These are phyloP conservation scores for Gaertneriomyces semiglobifer DNA, from an alignment of 192 early-diverging fungal genomes.

Conservation along the genomic window DNA sequence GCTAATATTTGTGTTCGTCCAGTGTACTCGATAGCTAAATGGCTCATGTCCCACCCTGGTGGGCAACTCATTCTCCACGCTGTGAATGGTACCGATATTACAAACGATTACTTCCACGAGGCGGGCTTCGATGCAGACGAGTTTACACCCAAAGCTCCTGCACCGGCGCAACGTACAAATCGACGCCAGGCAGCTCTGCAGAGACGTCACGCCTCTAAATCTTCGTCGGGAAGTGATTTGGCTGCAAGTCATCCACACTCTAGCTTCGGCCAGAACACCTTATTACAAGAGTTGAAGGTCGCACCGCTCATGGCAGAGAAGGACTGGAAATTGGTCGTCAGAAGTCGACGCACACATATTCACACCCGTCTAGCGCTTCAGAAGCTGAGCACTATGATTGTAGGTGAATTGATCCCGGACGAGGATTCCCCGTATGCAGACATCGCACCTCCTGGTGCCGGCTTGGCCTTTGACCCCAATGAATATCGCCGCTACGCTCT, in stretches of 20 bases:
- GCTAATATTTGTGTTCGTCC: neutral
- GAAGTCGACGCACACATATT: conserved; percentile 38
- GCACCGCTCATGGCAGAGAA: conserved; percentile 28
- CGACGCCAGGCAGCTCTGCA: conserved; percentile 1
- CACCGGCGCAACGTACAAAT: conserved; percentile 21
- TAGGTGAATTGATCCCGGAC: conserved; percentile 35
- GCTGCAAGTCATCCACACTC: conserved; percentile 1
- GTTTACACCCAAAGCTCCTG: conserved; percentile 27
- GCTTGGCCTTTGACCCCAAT: conserved; percentile 25
- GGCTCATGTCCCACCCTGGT: conserved; percentile 40
- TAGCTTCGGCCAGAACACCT: neutral
- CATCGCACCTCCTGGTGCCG: neutral
- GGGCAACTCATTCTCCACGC: conserved; percentile 44
- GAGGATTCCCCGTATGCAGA: neutral
- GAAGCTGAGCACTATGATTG: conserved; percentile 30
- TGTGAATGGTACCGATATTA: conserved; percentile 48
- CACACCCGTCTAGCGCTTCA: conserved; percentile 41
- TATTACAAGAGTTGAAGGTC: conserved; percentile 25
- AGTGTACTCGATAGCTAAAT: conserved; percentile 4
- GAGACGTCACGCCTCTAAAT: neutral
- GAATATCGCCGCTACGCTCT: conserved; percentile 46
- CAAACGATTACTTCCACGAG: conserved; percentile 42
- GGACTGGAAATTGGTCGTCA: conserved; percentile 39
- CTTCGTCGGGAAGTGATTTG: neutral
- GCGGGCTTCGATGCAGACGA: conserved; percentile 44